phyloP scores from a whole-genome alignment of 2,329 filamentous ascomycete genomes.

The Talaromyces sp. region DNA sequence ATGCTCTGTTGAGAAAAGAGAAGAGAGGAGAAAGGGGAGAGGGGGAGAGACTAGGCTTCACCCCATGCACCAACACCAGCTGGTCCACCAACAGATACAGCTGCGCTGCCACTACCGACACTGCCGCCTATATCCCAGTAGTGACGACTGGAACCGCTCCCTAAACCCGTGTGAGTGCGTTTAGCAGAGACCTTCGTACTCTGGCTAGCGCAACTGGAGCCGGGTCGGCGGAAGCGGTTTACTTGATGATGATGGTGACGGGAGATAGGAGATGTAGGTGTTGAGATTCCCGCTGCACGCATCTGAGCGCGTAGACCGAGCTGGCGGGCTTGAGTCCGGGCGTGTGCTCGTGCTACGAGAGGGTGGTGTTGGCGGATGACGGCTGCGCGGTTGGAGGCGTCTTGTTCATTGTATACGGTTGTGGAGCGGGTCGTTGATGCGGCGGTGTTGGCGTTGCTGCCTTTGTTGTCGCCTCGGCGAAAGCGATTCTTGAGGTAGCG shows the following conservation, averaged over 20 bases:
- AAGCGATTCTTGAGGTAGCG: conserved; percentile 78
- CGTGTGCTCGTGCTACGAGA: conserved; percentile 62
- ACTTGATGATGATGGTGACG: conserved; percentile 26
- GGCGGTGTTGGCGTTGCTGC: conserved; percentile 41
- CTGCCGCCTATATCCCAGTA: conserved; percentile 91
- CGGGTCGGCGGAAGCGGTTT: conserved; percentile 45
- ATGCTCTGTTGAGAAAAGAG: neutral
- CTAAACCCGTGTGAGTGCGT: conserved; percentile 47
- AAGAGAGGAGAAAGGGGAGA: neutral
- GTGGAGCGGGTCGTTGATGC: conserved; percentile 25
- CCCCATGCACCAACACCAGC: conserved; percentile 72
- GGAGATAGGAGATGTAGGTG: conserved; percentile 32
- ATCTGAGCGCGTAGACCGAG: conserved; percentile 31
- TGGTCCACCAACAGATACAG: conserved; percentile 64
- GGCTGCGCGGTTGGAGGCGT: conserved; percentile 71
- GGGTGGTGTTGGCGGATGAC: conserved; percentile 87
- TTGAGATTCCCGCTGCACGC: conserved; percentile 18
- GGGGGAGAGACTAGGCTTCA: conserved; percentile 50
- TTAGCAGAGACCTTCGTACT: conserved; percentile 72
- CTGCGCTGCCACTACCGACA: conserved; percentile 70
- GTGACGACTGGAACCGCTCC: conserved; percentile 71
- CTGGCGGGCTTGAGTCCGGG: conserved; percentile 46
- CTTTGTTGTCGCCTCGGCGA: conserved; percentile 49
- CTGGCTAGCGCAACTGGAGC: conserved; percentile 79
- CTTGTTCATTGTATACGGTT: conserved; percentile 44